A percentile compares a stretch with the other conserved stretches of the same genome.
Conservation (phyloP, 177 flowering plant genomes). For the Vitis hybrid region DNA sequence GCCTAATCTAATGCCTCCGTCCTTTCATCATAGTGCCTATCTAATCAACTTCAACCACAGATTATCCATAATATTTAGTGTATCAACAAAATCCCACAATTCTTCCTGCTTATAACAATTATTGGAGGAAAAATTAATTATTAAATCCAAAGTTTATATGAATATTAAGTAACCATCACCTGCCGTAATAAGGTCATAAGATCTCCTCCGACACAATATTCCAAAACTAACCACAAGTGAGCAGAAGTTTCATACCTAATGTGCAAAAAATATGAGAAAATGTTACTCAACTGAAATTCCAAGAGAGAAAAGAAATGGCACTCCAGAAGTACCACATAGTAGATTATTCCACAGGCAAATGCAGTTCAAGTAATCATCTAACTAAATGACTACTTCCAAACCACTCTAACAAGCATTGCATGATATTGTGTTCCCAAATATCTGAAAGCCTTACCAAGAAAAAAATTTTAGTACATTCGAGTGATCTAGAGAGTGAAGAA, state of each 20-base stretch:
- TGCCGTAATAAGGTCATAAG: constrained; percentile 76
- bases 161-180: constrained; percentile 36
- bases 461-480: constrained; percentile 80
- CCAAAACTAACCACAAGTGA: constrained; percentile 95
- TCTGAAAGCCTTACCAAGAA: constrained; percentile 62
- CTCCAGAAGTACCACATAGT: neutral
- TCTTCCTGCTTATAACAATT: neutral
- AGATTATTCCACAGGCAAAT: neutral
- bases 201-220: constrained; percentile 98
- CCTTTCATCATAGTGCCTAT: neutral
- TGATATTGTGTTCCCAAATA: neutral
- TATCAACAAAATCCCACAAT: neutral
- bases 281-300: neutral
- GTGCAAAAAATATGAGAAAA: neutral
- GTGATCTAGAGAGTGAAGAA: constrained; percentile 85
- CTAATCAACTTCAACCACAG: neutral
- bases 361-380: neutral
- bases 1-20: neutral
- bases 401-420: neutral
- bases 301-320: neutral
- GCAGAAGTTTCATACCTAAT: constrained; percentile 95
- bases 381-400: neutral
- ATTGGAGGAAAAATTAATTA: neutral
- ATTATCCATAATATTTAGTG: neutral
- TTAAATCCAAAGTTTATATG: too few species aligned